Base-by-base conservation (phyloP, 31 red algal species). In the Porphyra umbilicalis region DNA sequence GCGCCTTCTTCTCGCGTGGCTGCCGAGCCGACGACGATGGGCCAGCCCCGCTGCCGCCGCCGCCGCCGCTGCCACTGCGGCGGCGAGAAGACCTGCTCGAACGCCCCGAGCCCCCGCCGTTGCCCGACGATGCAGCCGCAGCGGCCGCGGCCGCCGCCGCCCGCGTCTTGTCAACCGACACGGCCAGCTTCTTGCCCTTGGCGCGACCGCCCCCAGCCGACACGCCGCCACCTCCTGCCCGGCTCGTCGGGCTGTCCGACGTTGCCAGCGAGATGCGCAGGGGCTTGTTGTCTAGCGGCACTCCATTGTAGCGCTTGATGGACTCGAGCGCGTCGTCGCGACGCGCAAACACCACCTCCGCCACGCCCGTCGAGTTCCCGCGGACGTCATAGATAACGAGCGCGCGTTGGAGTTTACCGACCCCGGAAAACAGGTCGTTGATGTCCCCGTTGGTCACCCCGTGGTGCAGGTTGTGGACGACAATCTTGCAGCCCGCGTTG, bases 401-500 rank as follows among this genome's bases (percentile, higher is more conserved):
- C 35, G 93, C 93, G 33, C 79, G 84, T 81, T 86, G 85, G 34
- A 95, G 68, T 10, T 86, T 86, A 29, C 93, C 93, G 71, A 95
- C 90, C 29, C 86, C 90, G 75, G 85, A 87, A 34, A 95, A 95
- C 29, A 95, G 90, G 83, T 95, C 93, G 18, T 80, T 81, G 77
- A 95, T 92, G 83, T 95, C 93, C 35, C 79, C 85, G 35, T 95
- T 85, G 33, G 93, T 89, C 80, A 95, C 93, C 36, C 89, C 93
- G 32, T 83, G 89, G 81, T 91, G 83, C 79, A 95, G 78, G 76
- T 95, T 95, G 75, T 85, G 85, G 9, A 95, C 93, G 32, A 75
- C 86, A 42, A 93, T 83, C 83, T 85, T 93, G 79, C 80, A 83
- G 25, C 90, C 90, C 33, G 77, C 38, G 30, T 39, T 79, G 35